Evolutionary conservation across 257 asterid species (phyloP), one percentile per base, ranked within the genome.

Genomic region (Rhazya stricta): DNA sequence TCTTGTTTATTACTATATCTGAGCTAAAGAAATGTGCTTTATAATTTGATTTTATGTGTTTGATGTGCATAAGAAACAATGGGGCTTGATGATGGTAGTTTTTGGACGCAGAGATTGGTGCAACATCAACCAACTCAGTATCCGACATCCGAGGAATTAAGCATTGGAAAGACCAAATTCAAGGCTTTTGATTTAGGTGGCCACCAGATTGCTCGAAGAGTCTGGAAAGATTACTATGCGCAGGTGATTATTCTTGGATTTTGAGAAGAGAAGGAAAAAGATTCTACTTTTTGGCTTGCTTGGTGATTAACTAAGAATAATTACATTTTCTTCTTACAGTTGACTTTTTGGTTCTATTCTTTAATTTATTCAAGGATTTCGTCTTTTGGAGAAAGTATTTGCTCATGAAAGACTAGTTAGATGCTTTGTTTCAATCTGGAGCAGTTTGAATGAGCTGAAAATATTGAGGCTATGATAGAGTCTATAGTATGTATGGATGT

Each of bases 111-210:
- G 80, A 69, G 80, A 57, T 48, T 77, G 61, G 80, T 77, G 12
- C 76, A 77, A 61, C 80, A 77, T 69, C 76, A 77, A 45, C 80
- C 80, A 7, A 77, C 80, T 5, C 80, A 77, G 37, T 71, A 69
- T 68, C 80, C 80, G 9, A 77, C 80, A 0, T 77, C 80, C 9
- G 80, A 77, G 45, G 80, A 77, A 57, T 63, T 77, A 15, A 77
- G 68, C 54, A 69, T 69, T 60, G 80, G 80, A 23, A 77, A 69
- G 27, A 77, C 72, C 65, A 77, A 77, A 57, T 62, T 76, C 32
- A 76, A 76, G 72, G 79, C 79, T 67, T 76, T 76, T 54, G 79
- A 76, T 76, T 66, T 76, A 32, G 79, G 79, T 23, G 79, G 79
- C 21, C 79, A 76, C 61, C 79, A 76, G 73, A 76, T 76, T 50